phyloP scores from a whole-genome alignment of 495 filamentous ascomycete genomes.

The Penicillium subrubescens region DNA sequence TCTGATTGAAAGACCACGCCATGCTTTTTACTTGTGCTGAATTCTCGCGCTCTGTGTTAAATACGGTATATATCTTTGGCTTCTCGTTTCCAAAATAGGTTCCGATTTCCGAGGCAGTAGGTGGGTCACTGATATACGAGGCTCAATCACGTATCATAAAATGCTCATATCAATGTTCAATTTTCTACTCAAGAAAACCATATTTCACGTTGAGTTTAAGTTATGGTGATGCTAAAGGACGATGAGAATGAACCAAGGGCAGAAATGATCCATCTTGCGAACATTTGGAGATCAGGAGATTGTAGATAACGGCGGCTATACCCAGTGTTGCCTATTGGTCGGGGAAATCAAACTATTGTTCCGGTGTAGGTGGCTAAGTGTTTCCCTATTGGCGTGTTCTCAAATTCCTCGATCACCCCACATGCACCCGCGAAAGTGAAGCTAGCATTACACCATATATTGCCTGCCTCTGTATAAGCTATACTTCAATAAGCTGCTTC shows the following conservation, averaged over 20 bases:
- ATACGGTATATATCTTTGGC: not conserved
- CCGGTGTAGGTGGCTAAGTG: not conserved
- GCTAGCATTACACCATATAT: not conserved
- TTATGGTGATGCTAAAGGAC: not conserved
- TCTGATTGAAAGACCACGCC: not conserved
- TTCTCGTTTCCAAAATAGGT: not conserved
- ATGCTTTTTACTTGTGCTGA: not conserved
- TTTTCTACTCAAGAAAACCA: not conserved
- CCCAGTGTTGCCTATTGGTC: not conserved
- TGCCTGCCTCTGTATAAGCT: not conserved
- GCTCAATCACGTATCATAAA: not conserved
- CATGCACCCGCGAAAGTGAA: not conserved
- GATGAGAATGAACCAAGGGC: not conserved
- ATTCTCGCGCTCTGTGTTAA: too few species aligned
- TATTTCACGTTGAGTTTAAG: not conserved
- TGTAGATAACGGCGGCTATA: not conserved
- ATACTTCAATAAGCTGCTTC: not conserved
- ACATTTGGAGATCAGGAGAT: not conserved
- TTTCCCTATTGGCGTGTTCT: not conserved
- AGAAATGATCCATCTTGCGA: not conserved
- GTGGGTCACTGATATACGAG: not conserved
- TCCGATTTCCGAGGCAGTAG: not conserved
- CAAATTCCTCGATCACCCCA: not conserved
- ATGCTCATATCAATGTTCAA: not conserved
- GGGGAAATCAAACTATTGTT: not conserved